phyloP scores from a whole-genome alignment of 108 stramenopile genomes.

The Skeletonema marinoi region DNA sequence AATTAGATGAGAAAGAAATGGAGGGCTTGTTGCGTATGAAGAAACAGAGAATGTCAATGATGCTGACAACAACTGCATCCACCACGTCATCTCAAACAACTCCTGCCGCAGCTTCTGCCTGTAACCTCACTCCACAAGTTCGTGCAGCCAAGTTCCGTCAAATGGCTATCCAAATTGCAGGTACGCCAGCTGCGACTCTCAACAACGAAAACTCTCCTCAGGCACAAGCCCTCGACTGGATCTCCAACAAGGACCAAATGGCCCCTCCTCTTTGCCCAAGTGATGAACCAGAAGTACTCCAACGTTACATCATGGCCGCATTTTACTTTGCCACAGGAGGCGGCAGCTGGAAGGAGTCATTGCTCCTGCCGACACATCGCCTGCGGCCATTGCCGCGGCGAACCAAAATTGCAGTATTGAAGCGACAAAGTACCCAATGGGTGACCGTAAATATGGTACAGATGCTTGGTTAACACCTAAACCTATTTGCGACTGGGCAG shows the following conservation, averaged over 20 bases:
- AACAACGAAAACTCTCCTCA: conserved; percentile 38
- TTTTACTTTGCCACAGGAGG: conserved; percentile 39
- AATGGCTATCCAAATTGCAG: neutral
- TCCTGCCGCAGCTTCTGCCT: conserved; percentile 22
- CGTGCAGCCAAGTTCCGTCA: conserved; percentile 13
- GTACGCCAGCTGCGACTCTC: neutral
- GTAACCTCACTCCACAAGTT: conserved; percentile 18
- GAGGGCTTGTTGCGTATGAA: neutral
- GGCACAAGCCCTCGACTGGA: conserved; percentile 61
- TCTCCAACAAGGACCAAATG: conserved; percentile 49
- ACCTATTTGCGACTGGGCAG: conserved; percentile 59
- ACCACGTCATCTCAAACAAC: neutral
- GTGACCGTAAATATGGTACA: neutral
- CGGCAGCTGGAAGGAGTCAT: conserved; percentile 54
- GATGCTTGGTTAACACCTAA: conserved; percentile 31
- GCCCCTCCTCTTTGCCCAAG: conserved; percentile 37
- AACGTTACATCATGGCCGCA: conserved; percentile 28
- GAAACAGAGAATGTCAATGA: neutral
- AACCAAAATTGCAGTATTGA: neutral
- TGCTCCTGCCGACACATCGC: conserved; percentile 48
- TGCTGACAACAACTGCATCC: neutral
- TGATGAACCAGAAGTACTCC: conserved; percentile 1
- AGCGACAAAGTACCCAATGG: neutral
- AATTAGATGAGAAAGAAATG: neutral
- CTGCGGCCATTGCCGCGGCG: conserved; percentile 1